phyloP scores from a whole-genome alignment of 371 early-diverging fungal genomes.

The Apophysomyces ossiformis region DNA sequence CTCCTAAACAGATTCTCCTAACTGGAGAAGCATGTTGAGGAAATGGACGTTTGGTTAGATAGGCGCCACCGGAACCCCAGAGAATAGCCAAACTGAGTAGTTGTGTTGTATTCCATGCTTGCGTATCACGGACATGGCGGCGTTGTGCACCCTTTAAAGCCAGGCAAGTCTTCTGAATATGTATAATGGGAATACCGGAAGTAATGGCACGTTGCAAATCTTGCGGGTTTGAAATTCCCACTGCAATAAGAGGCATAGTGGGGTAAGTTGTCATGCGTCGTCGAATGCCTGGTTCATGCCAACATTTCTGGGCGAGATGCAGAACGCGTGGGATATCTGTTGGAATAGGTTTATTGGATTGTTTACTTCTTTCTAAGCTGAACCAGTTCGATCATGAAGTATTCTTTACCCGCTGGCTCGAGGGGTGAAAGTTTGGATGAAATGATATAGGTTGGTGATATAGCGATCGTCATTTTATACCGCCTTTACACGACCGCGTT shows the following conservation, averaged over 20 bases:
- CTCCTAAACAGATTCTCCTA: neutral
- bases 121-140: constrained; percentile 16
- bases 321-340: constrained; percentile 32
- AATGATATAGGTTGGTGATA: constrained; percentile 32
- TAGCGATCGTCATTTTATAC: constrained; percentile 1
- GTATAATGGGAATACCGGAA: constrained; percentile 39
- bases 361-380: neutral
- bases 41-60: neutral
- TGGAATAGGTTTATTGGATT: neutral
- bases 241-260: constrained; percentile 27
- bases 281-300: constrained; percentile 21
- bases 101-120: constrained; percentile 5
- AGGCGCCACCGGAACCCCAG: constrained; percentile 3
- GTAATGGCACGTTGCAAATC: constrained; percentile 31
- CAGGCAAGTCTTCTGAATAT: constrained; percentile 36
- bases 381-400: neutral
- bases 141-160: constrained; percentile 35
- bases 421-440: constrained; percentile 40
- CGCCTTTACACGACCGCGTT: neutral
- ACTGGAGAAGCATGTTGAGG: neutral
- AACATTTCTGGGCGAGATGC: constrained; percentile 21
- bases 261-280: constrained; percentile 20
- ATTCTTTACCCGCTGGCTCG: constrained; percentile 25
- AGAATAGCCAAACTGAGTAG: neutral
- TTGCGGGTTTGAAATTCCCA: constrained; percentile 45